phyloP scores from a whole-genome alignment of 2,329 filamentous ascomycete genomes.

The Trichoderma pleuroti region DNA sequence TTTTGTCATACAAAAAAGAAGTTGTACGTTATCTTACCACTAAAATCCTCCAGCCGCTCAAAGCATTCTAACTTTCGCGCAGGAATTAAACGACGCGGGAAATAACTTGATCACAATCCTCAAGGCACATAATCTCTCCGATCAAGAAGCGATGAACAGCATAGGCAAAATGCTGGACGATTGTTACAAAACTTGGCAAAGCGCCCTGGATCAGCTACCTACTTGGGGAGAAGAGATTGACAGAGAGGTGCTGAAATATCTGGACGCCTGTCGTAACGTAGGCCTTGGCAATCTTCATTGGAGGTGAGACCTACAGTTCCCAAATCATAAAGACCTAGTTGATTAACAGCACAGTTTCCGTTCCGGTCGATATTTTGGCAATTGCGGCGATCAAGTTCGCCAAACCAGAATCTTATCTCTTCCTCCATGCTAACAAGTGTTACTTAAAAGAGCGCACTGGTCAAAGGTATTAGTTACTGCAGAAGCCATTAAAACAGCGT shows the following conservation, averaged over 20 bases:
- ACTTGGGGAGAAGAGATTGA: neutral
- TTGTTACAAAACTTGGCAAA: neutral
- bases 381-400: neutral
- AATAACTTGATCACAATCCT: neutral
- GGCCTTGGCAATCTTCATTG: neutral
- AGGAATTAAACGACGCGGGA: neutral
- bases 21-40: neutral
- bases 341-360: neutral
- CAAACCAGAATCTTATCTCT: neutral
- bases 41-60: accelerated
- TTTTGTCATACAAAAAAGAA: neutral
- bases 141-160: neutral
- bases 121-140: neutral
- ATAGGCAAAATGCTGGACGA: neutral
- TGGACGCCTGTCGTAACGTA: neutral
- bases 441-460: no score
- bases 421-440: neutral
- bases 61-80: neutral
- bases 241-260: neutral
- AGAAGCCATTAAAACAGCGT: no score
- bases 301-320: neutral
- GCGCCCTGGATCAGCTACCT: neutral
- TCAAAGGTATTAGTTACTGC: no score
- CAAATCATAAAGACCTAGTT: neutral
- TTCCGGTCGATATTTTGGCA: neutral